phyloP scores from a whole-genome alignment of 2,329 filamentous ascomycete genomes.

The Sclerotinia glacialis region DNA sequence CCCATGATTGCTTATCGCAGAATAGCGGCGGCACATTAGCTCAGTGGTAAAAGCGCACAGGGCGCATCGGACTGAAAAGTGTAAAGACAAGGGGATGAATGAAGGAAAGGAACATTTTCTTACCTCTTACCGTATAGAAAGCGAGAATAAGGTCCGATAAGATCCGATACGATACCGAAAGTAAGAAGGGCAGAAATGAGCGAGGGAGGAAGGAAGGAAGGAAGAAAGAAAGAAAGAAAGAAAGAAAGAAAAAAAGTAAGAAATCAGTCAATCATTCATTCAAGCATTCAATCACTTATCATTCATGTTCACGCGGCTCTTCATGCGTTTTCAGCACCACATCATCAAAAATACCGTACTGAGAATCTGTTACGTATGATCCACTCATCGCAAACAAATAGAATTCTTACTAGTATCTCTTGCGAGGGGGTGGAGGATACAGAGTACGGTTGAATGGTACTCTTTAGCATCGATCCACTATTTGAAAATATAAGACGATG shows the following conservation, averaged over 20 bases:
- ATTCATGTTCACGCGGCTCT: neutral
- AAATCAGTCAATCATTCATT: neutral
- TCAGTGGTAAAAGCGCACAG: slow-evolving; percentile 13
- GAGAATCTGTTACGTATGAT: slow-evolving; percentile 7
- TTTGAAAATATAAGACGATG: slow-evolving; percentile 4
- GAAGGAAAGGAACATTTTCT: neutral
- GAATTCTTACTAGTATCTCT: slow-evolving; percentile 1
- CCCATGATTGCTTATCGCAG: slow-evolving; percentile 18
- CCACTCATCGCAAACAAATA: neutral
- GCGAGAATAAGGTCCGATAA: neutral
- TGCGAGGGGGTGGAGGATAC: neutral
- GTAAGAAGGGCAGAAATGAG: too few species aligned
- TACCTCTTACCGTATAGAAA: slow-evolving; percentile 6
- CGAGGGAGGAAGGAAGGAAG: too few species aligned
- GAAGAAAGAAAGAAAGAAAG: too few species aligned
- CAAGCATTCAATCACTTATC: too few species aligned
- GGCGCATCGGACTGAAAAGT: slow-evolving; percentile 7
- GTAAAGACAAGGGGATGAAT: neutral
- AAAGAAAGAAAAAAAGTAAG: too few species aligned
- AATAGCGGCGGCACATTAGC: slow-evolving; percentile 3
- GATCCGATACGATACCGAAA: neutral
- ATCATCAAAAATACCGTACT: neutral
- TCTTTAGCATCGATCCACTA: slow-evolving; percentile 1
- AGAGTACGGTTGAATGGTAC: neutral
- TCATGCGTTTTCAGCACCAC: neutral